These are phyloP conservation scores for Ascochyta pisi DNA, from an alignment of 2,329 filamentous ascomycete species.

Conservation along the genomic window DNA sequence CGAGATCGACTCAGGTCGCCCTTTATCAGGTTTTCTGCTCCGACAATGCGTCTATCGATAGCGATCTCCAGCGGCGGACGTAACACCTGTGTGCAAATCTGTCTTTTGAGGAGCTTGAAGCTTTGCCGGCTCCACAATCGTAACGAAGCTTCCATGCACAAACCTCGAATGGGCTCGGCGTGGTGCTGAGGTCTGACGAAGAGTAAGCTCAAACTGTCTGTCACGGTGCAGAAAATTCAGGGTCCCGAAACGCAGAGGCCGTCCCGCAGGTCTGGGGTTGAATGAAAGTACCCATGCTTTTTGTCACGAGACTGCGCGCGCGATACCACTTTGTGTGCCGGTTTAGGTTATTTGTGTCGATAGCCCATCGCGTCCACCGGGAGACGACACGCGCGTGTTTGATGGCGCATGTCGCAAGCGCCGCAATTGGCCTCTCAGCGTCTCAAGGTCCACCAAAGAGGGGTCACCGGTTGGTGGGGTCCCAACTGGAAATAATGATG, in stretches of 20 bases:
- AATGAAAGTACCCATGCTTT: slow-evolving; percentile 21
- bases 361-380: slow-evolving; percentile 41
- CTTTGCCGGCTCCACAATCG: slow-evolving; percentile 15
- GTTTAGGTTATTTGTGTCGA: slow-evolving; percentile 43
- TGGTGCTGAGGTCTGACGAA: slow-evolving; percentile 25
- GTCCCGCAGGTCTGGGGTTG: slow-evolving; percentile 38
- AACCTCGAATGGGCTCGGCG: slow-evolving; percentile 24
- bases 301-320: slow-evolving; percentile 45
- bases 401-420: slow-evolving; percentile 36
- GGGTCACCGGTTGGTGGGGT: slow-evolving; percentile 48
- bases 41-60: slow-evolving; percentile 12
- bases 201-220: slow-evolving; percentile 25
- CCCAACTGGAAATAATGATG: slow-evolving; percentile 26
- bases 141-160: slow-evolving; percentile 19
- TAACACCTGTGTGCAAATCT: slow-evolving; percentile 14
- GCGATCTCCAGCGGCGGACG: slow-evolving; percentile 17
- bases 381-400: slow-evolving; percentile 39
- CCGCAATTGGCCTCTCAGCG: slow-evolving; percentile 40
- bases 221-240: slow-evolving; percentile 34
- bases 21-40: slow-evolving; percentile 18
- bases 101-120: slow-evolving; percentile 4
- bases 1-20: slow-evolving; percentile 15
- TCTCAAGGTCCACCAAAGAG: slow-evolving; percentile 41
- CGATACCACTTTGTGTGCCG: slow-evolving; percentile 22
- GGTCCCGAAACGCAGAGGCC: slow-evolving; percentile 39